These are phyloP conservation scores for Botrytis hyacinthi DNA, from an alignment of 2,329 filamentous ascomycete genomes.

Conservation along the genomic window DNA sequence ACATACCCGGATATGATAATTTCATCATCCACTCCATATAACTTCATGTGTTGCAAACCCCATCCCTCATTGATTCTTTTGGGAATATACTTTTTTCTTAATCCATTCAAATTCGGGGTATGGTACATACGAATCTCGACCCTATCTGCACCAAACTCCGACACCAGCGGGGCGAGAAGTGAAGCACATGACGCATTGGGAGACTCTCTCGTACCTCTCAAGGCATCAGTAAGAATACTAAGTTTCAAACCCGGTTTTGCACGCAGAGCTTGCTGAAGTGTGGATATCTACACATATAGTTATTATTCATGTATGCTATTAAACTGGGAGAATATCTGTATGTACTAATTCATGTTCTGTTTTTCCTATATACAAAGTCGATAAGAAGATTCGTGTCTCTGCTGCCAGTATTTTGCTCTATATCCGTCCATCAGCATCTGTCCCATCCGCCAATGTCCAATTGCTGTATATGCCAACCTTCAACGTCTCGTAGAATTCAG, in stretches of 20 bases:
- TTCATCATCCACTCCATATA: constrained; percentile 94
- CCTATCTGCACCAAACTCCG: constrained; percentile 77
- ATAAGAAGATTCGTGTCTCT: constrained; percentile 78
- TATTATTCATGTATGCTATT: constrained; percentile 7
- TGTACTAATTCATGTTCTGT: constrained; percentile 74
- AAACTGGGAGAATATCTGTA: constrained; percentile 4
- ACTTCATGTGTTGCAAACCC: constrained; percentile 98
- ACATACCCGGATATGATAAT: constrained; percentile 84
- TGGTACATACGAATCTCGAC: constrained; percentile 98
- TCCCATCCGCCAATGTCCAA: constrained; percentile 6
- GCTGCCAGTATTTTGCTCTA: constrained; percentile 80
- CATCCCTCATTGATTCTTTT: constrained; percentile 95
- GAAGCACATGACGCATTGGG: constrained; percentile 85
- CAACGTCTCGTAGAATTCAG: constrained; percentile 87
- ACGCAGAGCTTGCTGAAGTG: constrained; percentile 71
- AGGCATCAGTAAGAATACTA: constrained; percentile 85
- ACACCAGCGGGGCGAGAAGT: constrained; percentile 76
- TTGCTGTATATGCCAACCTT: constrained; percentile 59
- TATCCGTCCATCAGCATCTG: constrained; percentile 33
- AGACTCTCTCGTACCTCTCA: constrained; percentile 87
- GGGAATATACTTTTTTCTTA: constrained; percentile 80
- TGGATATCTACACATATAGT: constrained; percentile 57
- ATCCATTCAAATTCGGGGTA: constrained; percentile 87
- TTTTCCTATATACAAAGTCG: constrained; percentile 96
- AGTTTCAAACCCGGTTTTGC: constrained; percentile 74